Base-by-base conservation (phyloP, 1,284 basidiomycete genomes). In the Peniophora sp. region DNA sequence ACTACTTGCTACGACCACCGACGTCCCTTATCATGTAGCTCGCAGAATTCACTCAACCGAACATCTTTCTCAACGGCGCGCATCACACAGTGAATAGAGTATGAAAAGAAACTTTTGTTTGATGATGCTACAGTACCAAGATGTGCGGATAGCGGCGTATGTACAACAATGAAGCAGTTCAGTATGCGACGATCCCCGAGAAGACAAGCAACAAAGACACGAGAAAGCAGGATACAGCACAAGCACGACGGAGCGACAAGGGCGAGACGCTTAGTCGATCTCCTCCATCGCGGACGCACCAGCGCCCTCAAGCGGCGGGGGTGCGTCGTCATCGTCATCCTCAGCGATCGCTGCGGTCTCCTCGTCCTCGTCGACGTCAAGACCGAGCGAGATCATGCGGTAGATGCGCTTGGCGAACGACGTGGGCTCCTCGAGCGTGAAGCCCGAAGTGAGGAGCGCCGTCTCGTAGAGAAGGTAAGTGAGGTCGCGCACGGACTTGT, bases 381-480 rank as follows among this genome's bases (percentile, higher is more conserved):
- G 83, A 60, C 88, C 89, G 59, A 91, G 77, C 66, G 87, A 80
- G 72, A 99, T 96, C 92, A 98, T 97, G 63, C 94, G 88, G 82
- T 97, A 86, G 67, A 98, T 97, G 60, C 96, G 91, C 77, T 88
- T 87, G 59, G 94, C 91, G 70, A 97, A 98, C 61, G 91, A 92
- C 59, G 89, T 85, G 19, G 96, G 97, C 70, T 95, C 90, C 63
- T 97, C 93, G 56, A 99, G 84, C 52, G 92, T 85, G 81, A 99
- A 99, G 53, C 92, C 92, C 52, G 92, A 94, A 44, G 92, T 94
- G 58, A 90, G 85, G 57, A 98, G 85, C 5, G 96, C 89, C 53
- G 95, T 98, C 83, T 99, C 96, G 77, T 92, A 99, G 56, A 98
- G 78, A 49, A 98, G 81, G 77, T 86, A 93, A 50, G 93, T 97